phyloP scores from a whole-genome alignment of 495 filamentous ascomycete genomes.

The Trichoderma orchidacearum region DNA sequence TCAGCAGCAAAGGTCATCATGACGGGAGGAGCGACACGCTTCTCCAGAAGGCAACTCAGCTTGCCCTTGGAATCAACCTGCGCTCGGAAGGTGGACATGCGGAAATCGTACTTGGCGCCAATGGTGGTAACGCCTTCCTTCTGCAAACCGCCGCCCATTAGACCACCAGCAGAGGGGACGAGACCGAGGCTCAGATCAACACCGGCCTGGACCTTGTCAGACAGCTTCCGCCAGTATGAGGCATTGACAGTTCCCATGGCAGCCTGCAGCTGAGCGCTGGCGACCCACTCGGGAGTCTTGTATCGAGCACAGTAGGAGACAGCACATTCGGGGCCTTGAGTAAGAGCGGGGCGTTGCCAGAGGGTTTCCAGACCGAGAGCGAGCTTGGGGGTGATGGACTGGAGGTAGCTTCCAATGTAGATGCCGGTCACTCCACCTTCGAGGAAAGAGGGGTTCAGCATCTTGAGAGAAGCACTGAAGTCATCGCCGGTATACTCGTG shows the following conservation, averaged over 20 bases:
- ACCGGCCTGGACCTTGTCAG: constrained; percentile 92
- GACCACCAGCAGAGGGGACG: constrained; percentile 43
- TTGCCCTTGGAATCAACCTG: constrained; percentile 92
- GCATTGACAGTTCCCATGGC: constrained; percentile 71
- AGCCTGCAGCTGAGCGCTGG: constrained; percentile 68
- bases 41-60: constrained; percentile 85
- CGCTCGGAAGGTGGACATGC: constrained; percentile 82
- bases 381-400: constrained; percentile 78
- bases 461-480: constrained; percentile 82
- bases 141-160: constrained; percentile 57
- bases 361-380: constrained; percentile 84
- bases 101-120: constrained; percentile 97
- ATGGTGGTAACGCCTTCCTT: constrained; percentile 83
- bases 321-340: constrained; percentile 67
- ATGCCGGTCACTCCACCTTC: constrained; percentile 90
- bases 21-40: constrained; percentile 81
- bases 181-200: constrained; percentile 87
- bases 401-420: constrained; percentile 87
- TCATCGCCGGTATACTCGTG: constrained; percentile 88
- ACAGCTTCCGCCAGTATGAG: constrained; percentile 89
- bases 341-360: constrained; percentile 74
- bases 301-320: constrained; percentile 84
- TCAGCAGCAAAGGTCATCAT: constrained; percentile 90
- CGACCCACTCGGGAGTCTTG: constrained; percentile 82
- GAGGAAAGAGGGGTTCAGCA: constrained; percentile 82